phyloP scores from a whole-genome alignment of 1,284 basidiomycete genomes.

The Trametes hirsuta region DNA sequence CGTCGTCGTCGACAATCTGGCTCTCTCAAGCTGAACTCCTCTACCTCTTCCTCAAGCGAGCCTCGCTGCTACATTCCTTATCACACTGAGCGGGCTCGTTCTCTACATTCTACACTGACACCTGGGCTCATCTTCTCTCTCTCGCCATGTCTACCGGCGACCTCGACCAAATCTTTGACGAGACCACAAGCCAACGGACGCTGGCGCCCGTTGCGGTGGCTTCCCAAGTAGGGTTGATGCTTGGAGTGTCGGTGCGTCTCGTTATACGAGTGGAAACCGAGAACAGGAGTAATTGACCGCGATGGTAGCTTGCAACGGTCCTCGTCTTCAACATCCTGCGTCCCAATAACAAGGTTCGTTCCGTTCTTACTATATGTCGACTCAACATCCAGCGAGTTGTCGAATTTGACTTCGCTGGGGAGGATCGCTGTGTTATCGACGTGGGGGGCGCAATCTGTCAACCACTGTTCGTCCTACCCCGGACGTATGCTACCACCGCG shows the following conservation, averaged over 20 bases:
- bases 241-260: conserved; percentile 39
- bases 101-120: background rate
- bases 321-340: conserved; percentile 67
- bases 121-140: background rate
- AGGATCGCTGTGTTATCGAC: no score
- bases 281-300: background rate
- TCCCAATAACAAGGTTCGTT: conserved; percentile 61
- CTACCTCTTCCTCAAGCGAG: conserved; percentile 3
- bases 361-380: background rate
- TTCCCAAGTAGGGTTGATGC: conserved; percentile 69
- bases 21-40: background rate
- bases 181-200: conserved; percentile 40
- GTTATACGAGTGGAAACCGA: background rate
- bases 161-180: conserved; percentile 33
- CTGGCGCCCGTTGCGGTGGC: conserved; percentile 83
- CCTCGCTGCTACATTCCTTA: conserved; percentile 1
- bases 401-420: no score
- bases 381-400: background rate
- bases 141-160: conserved; percentile 26
- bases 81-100: conserved; percentile 22
- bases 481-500: no score
- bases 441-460: no score
- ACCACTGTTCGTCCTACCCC: no score
- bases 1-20: conserved; percentile 10
- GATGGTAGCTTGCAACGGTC: conserved; percentile 48